Evolutionary conservation across 768 basidiomycete genomes (phyloP), one percentile per base, ranked within the genome.

Genomic region (Trametopsis cervina): DNA sequence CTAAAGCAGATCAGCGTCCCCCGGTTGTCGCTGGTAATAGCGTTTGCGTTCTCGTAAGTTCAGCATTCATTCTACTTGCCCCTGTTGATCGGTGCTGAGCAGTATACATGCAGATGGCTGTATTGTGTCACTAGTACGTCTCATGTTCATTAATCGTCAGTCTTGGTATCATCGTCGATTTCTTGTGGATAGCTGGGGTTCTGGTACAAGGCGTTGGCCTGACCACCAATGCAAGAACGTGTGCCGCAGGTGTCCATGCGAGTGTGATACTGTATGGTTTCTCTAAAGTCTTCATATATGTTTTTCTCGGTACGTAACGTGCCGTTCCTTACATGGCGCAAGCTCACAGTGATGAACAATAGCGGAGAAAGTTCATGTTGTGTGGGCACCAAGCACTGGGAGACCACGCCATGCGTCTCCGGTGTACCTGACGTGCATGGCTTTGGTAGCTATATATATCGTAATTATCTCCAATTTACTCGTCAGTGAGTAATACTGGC

Each of bases 311-410:
- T 63, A 43, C 42, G 56, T 24, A 10, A 46, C n/a, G 42, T 43
- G 45, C 27, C 27, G 51, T 38, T 44, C 25, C 37, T 22, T 33
- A 7, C 7, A 7, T 33, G 9, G 29, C 29, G 7, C 29, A 7
- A 33, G 29, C 15, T 33, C 9, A 33, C 29, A 33, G 15, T 33
- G 9, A 33, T 33, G 7, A 15, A 33, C 29, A 33, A 33, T 49
- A 75, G 73, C 69, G 18, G 73, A 75, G 54, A 70, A 70, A 37
- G 70, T 74, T 18, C 68, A 74, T 50, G 64, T 74, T 40, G 71
- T 75, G 3, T 75, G 74, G 74, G 62, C 65, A 13, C 61, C 67
- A 3, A 64, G 62, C 10, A 55, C 58, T 6, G 54, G 59, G 2
- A 56, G 58, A 26, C 57, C 60, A 26, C 63, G 76, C 4, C 57